Conservation (phyloP, 1,139 yeast genomes). For the Williopsis jadinii region DNA sequence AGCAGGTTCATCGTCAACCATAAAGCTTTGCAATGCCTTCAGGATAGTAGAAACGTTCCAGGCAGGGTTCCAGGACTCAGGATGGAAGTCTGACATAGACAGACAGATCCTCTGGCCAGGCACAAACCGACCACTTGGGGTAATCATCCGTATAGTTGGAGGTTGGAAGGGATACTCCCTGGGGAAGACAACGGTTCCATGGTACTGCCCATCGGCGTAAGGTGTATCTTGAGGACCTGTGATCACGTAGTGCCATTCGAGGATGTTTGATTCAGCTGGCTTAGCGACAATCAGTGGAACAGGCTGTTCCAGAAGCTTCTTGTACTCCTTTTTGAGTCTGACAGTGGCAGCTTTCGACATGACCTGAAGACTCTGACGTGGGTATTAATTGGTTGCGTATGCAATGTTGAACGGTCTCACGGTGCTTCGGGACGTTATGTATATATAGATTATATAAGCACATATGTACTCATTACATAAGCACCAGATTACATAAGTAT, state of each 20-base stretch:
- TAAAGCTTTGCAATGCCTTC: constrained; percentile 64
- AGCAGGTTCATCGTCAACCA: constrained; percentile 28
- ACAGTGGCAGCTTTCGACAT: constrained; percentile 2
- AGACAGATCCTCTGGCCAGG: constrained; percentile 36
- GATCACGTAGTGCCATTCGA: constrained; percentile 69
- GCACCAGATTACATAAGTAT: too few relatives aligned
- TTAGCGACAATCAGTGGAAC: constrained; percentile 60
- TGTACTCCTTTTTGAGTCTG: constrained; percentile 58
- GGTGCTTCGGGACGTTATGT: too few relatives aligned
- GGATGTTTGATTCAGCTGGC: constrained; percentile 58
- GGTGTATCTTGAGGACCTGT: constrained; percentile 75
- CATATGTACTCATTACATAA: too few relatives aligned
- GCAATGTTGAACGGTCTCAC: too few relatives aligned
- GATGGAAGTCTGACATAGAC: constrained; percentile 53
- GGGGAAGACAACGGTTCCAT: constrained; percentile 65
- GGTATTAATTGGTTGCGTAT: too few relatives aligned
- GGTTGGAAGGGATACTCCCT: constrained; percentile 72
- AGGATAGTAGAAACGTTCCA: constrained; percentile 73
- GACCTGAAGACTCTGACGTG: background rate
- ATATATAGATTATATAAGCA: too few relatives aligned
- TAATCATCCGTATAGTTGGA: constrained; percentile 65
- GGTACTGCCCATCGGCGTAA: constrained; percentile 66
- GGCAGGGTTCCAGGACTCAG: constrained; percentile 76
- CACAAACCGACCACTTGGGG: constrained; percentile 59
- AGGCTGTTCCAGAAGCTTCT: constrained; percentile 49